Conservation (phyloP, 352 stramenopile species). For the Globisporangium recalcitrans region DNA sequence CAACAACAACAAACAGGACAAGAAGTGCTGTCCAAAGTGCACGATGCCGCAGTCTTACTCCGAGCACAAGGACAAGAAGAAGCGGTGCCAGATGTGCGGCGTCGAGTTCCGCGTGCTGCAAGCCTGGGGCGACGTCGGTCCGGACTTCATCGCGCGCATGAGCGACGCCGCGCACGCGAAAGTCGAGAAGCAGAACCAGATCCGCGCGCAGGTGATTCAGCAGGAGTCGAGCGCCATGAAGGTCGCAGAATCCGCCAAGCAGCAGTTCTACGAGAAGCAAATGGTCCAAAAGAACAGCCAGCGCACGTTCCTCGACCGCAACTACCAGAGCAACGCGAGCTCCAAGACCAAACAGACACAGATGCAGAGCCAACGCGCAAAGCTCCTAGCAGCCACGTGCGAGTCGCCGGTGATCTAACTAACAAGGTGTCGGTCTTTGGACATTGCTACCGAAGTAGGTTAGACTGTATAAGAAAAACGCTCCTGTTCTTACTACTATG, state of each 20-base stretch:
- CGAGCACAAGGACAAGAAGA: slow-evolving; percentile 86
- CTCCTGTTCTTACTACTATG: neutral
- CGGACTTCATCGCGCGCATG: slow-evolving; percentile 61
- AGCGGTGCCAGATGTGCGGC: slow-evolving; percentile 73
- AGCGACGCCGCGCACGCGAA: slow-evolving; percentile 33
- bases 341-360: slow-evolving; percentile 59
- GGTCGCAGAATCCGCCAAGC: slow-evolving; percentile 45
- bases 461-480: too few species aligned
- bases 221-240: slow-evolving; percentile 29
- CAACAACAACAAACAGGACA: slow-evolving; percentile 60
- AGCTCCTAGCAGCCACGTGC: slow-evolving; percentile 6
- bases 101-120: slow-evolving; percentile 68
- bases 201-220: slow-evolving; percentile 36
- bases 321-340: slow-evolving; percentile 41
- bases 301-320: slow-evolving; percentile 58
- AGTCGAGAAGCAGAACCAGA: slow-evolving; percentile 43
- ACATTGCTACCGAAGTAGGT: neutral
- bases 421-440: neutral
- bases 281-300: slow-evolving; percentile 46
- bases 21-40: slow-evolving; percentile 75
- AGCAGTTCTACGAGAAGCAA: slow-evolving; percentile 66
- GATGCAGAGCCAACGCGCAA: slow-evolving; percentile 32
- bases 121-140: slow-evolving; percentile 69
- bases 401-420: slow-evolving; percentile 11
- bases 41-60: slow-evolving; percentile 66